A percentile compares a stretch with the other conserved stretches of the same genome.
phyloP scores from a whole-genome alignment of 192 early-diverging fungal genomes.

The Linnemannia exigua region DNA sequence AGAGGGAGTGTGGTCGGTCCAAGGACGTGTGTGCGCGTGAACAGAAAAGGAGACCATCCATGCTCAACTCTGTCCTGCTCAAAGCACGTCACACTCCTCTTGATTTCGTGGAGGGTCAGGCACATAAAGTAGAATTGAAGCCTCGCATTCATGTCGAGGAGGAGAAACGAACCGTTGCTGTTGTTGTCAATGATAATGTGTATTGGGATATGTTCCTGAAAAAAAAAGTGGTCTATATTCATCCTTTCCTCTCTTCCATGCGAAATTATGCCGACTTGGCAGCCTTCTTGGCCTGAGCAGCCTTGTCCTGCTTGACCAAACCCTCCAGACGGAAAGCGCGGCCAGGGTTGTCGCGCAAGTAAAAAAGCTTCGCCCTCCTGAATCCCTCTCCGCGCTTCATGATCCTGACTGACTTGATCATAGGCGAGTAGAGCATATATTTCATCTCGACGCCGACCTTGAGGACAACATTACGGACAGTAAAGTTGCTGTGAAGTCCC shows the following conservation, averaged over 20 bases:
- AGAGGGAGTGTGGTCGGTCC: not conserved
- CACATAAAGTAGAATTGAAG: not conserved
- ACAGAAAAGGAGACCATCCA: constrained; percentile 4
- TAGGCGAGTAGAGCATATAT: constrained; percentile 81
- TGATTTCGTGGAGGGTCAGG: not conserved
- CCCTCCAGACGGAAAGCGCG: constrained; percentile 72
- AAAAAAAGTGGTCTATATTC: not conserved
- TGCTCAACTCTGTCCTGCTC: not conserved
- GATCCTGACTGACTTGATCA: constrained; percentile 81
- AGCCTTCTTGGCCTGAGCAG: constrained; percentile 36
- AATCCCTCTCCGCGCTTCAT: constrained; percentile 68
- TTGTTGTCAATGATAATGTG: not conserved
- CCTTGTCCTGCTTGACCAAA: constrained; percentile 49
- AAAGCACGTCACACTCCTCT: constrained; percentile 6
- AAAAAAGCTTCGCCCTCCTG: constrained; percentile 83
- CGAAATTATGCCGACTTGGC: constrained; percentile 28
- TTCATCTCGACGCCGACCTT: constrained; percentile 84
- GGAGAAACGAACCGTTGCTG: not conserved
- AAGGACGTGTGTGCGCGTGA: not conserved
- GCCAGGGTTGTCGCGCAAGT: constrained; percentile 82
- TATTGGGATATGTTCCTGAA: constrained; percentile 7
- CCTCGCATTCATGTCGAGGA: not conserved
- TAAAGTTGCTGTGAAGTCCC: constrained; percentile 83
- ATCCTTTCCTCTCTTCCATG: not conserved
- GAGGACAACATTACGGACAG: constrained; percentile 81